Percentiles rank a stretch among this genome's conserved stretches.
Evolutionary conservation across 2,329 filamentous ascomycete genomes (phyloP).

Genomic region (Fusarium graminum): DNA sequence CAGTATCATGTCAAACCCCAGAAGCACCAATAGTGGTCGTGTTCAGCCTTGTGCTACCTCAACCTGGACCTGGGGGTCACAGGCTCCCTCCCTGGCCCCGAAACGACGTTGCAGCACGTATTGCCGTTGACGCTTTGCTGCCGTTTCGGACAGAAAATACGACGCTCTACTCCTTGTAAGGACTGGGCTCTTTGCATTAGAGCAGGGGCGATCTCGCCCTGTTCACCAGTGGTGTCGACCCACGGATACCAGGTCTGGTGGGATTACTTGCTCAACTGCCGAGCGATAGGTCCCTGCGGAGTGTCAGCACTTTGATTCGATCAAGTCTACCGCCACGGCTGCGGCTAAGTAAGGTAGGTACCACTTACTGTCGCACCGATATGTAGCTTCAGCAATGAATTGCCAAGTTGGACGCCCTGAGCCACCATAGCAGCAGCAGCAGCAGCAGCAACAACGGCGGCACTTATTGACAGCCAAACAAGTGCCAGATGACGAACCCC

Average conservation of each 20-base stretch:
- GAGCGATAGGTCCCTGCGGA: constrained; percentile 41
- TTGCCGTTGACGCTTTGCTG: constrained; percentile 27
- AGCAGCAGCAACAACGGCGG: not conserved
- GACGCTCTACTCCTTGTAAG: constrained; percentile 16
- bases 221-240: constrained; percentile 8
- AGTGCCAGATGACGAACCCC: constrained; percentile 34
- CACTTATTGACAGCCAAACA: not conserved
- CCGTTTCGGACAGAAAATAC: constrained; percentile 34
- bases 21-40: constrained; percentile 10
- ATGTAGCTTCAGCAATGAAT: constrained; percentile 39
- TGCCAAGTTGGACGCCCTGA: constrained; percentile 13
- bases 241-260: constrained; percentile 14
- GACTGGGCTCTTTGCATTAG: constrained; percentile 30
- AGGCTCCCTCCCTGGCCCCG: constrained; percentile 1
- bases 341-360: not conserved
- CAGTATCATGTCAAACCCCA: constrained; percentile 20
- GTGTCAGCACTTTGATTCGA: constrained; percentile 46
- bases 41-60: constrained; percentile 38
- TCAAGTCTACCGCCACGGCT: constrained; percentile 2
- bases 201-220: constrained; percentile 18
- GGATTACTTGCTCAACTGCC: constrained; percentile 37
- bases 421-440: constrained; percentile 6
- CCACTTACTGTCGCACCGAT: constrained; percentile 31
- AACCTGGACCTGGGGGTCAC: constrained; percentile 1
- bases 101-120: constrained; percentile 21